Base-by-base conservation (phyloP, 2,329 filamentous ascomycete genomes). In the Seiridium cupressi region DNA sequence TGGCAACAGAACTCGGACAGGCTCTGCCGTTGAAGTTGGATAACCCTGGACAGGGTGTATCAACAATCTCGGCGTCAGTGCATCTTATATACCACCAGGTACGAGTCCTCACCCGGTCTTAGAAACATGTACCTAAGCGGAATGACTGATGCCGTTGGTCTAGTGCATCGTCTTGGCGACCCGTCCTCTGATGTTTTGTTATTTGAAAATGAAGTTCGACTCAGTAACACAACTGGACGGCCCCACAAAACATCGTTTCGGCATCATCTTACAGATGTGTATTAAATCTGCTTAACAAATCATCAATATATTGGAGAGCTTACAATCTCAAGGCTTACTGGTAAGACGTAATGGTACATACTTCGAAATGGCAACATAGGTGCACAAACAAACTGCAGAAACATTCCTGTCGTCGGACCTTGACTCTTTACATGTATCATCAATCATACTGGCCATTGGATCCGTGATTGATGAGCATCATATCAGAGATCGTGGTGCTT, bases 291-390 rank as follows among this genome's bases (percentile, higher is more conserved):
- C 71, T 2, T 64, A 69, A 13, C 68, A 72, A 58, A 71, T 64
- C 66, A 68, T 74, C 48, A 78, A 60, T 86, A 89, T 56, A 11
- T 32, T 60, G 18, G 59, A 60, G 9, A 36, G 47, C 44, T 18
- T 60, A 10, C 46, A 57, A 36, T 18, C 44, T 3, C 59, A 60
- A 18, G 54, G 54, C 3, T 44, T 60, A 8, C 44, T 60, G 18
- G 59, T 60, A 18, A 53, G 47, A 40, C 13, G 6, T 26, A 10
- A 4, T 18, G n/a, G 2, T 1, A n/a, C 36, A 34, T n/a, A 31
- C 5, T 5, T 13, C 5, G 3, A 35, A 13, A 13, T 3, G 8
- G 9, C 11, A 1, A 8, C 13, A 34, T 34, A 34, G 44, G 10
- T 31, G 18, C 8, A 4, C 35, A 44, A 2, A 32, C 2, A 26